Conservation (phyloP, 1,139 yeast genomes). For the Kazachstania sp. region DNA sequence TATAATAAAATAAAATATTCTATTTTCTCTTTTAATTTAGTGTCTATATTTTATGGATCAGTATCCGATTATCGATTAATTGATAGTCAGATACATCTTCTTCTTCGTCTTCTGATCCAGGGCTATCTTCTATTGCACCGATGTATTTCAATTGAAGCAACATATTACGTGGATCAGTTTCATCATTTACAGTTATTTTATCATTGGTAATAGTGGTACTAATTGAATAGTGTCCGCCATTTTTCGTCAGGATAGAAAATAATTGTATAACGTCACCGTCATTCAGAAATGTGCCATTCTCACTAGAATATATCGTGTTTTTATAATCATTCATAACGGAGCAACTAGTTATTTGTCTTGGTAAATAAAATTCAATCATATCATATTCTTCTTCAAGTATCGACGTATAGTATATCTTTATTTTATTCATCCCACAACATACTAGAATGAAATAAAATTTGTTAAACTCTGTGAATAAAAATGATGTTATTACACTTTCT, state of each 20-base stretch:
- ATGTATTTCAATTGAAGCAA: slow-evolving; percentile 3
- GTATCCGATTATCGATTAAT: slow-evolving; percentile 6
- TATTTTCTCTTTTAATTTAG: not conserved
- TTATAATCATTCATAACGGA: not conserved
- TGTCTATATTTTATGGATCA: not conserved
- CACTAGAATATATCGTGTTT: not conserved
- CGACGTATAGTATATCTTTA: slow-evolving; percentile 4
- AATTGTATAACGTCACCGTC: not conserved
- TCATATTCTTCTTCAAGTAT: slow-evolving; percentile 3
- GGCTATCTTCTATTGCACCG: slow-evolving; percentile 1
- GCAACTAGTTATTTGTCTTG: slow-evolving; percentile 6
- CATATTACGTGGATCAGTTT: not conserved
- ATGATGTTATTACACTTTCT: slow-evolving; percentile 1
- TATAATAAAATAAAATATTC: not conserved
- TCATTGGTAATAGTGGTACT: not conserved
- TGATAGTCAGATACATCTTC: not conserved
- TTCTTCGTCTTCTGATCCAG: slow-evolving; percentile 3
- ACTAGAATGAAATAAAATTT: slow-evolving; percentile 1
- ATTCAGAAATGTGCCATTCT: not conserved
- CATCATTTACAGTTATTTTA: not conserved
- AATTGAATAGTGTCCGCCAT: slow-evolving; percentile 11
- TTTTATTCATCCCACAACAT: slow-evolving; percentile 2
- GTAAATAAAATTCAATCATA: slow-evolving; percentile 5
- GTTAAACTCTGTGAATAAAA: not conserved
- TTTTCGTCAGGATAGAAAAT: slow-evolving; percentile 10